Base-by-base conservation (phyloP, 441 rosid species). In the Macaranga tanarius region DNA sequence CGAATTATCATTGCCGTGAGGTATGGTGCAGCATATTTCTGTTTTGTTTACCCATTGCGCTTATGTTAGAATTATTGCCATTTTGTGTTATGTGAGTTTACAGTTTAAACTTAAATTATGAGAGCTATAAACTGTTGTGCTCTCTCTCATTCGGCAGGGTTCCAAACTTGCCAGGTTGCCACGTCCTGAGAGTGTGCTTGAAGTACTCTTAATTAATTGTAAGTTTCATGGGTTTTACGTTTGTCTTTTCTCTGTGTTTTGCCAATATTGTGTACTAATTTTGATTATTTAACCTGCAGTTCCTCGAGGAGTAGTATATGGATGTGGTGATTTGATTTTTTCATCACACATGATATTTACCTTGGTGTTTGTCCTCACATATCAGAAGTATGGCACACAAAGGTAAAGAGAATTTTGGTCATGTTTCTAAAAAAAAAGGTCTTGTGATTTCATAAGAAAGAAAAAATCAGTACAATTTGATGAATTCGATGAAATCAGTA, bases 291-390 rank as follows among this genome's bases (percentile, higher is more conserved):
- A 76, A 69, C 75, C 47, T 70, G 86, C 95, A 96, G 99, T 95
- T 90, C 97, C 98, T 71, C 90, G 86, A 45, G 99, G 99, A 31
- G 88, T 88, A 45, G 82, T 87, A 57, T 93, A 89, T 71, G 98
- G 98, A 38, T 96, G 99, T 70, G 99, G 99, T 72, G 99, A 96
- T 84, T 84, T 96, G 87, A 96, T 96, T 64, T 96, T 96, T 81
- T 96, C 99, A 65, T 96, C 99, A 4, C 99, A 96, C 82, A 96
- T 93, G 98, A 96, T 96, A 78, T 96, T 96, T 78, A 89, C 97
- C 48, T 83, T 96, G 2, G 97, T 96, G 65, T 96, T 96, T 82
- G 97, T 96, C 71, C 94, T 81, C 64, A 86, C 97, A 5, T 96
- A 93, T 81, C 98, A 96, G 81, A 93, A 92, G 77, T 93, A 93